Percentiles rank a stretch among this genome's conserved stretches.
These are phyloP conservation scores for Crithidia sp. DNA, from an alignment of 208 protist species.

Conservation along the genomic window DNA sequence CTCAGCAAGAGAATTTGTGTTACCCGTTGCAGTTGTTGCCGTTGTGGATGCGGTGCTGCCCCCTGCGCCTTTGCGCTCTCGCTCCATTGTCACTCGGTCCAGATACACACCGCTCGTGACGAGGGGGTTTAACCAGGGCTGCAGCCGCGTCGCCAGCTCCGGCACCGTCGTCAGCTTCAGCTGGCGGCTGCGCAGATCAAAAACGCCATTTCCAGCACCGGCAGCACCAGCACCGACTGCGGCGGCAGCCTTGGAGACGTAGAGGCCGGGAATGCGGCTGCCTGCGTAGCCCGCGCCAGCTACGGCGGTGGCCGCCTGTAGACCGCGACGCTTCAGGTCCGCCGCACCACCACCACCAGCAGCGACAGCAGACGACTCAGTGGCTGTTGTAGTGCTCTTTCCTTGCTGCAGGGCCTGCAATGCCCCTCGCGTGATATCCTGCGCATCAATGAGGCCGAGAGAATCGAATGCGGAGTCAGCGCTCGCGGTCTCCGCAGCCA, in stretches of 20 bases:
- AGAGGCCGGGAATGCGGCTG: constrained; percentile 12
- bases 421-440: constrained; percentile 30
- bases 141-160: constrained; percentile 44
- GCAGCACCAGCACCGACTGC: neutral
- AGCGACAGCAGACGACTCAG: neutral
- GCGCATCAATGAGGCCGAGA: constrained; percentile 33
- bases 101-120: constrained; percentile 48
- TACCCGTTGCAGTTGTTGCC: neutral
- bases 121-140: constrained; percentile 61
- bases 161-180: constrained; percentile 53
- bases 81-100: constrained; percentile 66
- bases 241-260: constrained; percentile 25
- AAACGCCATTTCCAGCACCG: neutral
- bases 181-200: constrained; percentile 31
- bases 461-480: constrained; percentile 13
- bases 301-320: constrained; percentile 1
- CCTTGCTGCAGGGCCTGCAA: constrained; percentile 19
- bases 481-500: neutral
- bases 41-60: neutral
- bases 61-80: constrained; percentile 25
- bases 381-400: constrained; percentile 4
- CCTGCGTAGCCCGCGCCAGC: neutral
- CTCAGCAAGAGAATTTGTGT: neutral
- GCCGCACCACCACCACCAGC: neutral
- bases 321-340: neutral